Conservation (phyloP, 1,284 basidiomycete species). For the Vanrija pseudolonga region DNA sequence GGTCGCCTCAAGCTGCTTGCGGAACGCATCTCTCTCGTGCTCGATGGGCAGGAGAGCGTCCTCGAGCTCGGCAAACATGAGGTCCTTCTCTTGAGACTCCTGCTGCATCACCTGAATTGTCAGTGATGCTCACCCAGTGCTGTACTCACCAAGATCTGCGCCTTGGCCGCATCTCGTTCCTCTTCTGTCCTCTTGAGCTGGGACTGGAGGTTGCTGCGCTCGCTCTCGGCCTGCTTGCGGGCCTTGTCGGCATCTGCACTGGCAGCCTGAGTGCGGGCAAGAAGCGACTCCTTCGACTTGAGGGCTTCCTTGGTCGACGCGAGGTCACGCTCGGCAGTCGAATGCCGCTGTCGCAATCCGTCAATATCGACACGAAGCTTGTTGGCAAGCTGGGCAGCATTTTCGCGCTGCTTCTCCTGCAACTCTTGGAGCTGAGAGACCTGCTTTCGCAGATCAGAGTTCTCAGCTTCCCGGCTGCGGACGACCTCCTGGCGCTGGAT, state of each 20-base stretch:
- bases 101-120: slow-evolving; percentile 59
- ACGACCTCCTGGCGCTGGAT: slow-evolving; percentile 77
- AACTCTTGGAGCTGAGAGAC: slow-evolving; percentile 46
- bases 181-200: slow-evolving; percentile 68
- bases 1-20: slow-evolving; percentile 67
- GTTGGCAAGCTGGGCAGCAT: slow-evolving; percentile 32
- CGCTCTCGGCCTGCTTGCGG: slow-evolving; percentile 63
- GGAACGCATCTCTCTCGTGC: slow-evolving; percentile 70
- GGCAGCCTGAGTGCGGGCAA: slow-evolving; percentile 56
- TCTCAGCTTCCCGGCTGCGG: slow-evolving; percentile 81
- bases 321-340: slow-evolving; percentile 54
- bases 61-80: slow-evolving; percentile 78
- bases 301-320: slow-evolving; percentile 55
- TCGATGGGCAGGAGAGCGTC: slow-evolving; percentile 79
- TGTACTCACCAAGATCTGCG: not conserved
- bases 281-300: slow-evolving; percentile 54
- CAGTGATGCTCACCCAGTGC: not conserved
- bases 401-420: slow-evolving; percentile 37
- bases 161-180: slow-evolving; percentile 58
- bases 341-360: slow-evolving; percentile 55
- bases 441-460: slow-evolving; percentile 68
- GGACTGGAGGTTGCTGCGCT: slow-evolving; percentile 67
- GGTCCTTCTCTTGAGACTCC: slow-evolving; percentile 55
- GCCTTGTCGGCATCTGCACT: slow-evolving; percentile 66
- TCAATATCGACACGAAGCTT: slow-evolving; percentile 49